Evolutionary conservation across 2,329 filamentous ascomycete genomes (phyloP).

Genomic region (Fusarium nisikadoi): DNA sequence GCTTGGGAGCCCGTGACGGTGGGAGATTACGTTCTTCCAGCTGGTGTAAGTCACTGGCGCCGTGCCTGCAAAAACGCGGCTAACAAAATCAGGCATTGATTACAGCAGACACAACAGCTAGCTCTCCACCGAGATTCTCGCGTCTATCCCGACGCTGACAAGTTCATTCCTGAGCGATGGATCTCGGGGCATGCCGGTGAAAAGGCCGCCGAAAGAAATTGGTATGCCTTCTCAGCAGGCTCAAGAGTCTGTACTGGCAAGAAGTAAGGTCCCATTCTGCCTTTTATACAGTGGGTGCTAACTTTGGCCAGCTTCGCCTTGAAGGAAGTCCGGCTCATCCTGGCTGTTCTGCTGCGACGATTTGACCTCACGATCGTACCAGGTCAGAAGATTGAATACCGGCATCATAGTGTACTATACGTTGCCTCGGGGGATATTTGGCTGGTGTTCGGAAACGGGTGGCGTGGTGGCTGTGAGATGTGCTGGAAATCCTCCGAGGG

Average conservation of each 20-base stretch:
- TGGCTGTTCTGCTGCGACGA: background rate
- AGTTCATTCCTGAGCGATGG: background rate
- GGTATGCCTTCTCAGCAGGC: background rate
- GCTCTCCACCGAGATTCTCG: background rate
- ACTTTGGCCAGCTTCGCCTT: background rate
- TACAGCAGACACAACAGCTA: background rate
- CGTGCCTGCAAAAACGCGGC: fast-evolving
- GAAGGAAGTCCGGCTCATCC: background rate
- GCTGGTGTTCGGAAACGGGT: background rate
- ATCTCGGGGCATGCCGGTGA: background rate
- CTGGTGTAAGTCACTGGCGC: background rate
- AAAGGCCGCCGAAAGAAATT: background rate
- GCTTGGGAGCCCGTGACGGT: background rate
- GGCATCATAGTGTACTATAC: background rate
- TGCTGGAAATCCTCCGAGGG: background rate
- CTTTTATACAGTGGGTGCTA: fast-evolving
- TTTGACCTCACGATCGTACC: background rate
- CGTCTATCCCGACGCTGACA: background rate
- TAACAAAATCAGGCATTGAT: background rate
- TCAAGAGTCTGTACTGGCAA: background rate
- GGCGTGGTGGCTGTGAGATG: background rate
- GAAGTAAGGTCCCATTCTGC: background rate
- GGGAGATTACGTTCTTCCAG: background rate
- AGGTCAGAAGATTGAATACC: background rate
- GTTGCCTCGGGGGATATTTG: background rate